phyloP scores from a whole-genome alignment of 805 yeast species.

The Pichia deserticola region DNA sequence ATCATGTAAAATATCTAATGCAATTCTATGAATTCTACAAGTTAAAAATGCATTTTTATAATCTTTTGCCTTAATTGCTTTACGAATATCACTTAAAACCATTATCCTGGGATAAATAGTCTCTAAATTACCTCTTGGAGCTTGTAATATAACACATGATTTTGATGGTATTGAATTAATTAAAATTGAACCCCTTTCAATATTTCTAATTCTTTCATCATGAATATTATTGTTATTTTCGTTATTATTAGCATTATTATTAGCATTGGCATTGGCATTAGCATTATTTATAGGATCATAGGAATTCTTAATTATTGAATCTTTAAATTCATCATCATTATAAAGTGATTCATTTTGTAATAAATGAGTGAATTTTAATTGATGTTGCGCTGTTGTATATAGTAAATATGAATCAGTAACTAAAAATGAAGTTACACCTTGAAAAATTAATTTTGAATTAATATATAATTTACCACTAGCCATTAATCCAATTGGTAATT shows the following conservation, averaged over 20 bases:
- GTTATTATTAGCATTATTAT: conserved; percentile 32
- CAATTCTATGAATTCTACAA: conserved; percentile 88
- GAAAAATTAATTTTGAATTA: conserved; percentile 49
- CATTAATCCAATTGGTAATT: conserved; percentile 58
- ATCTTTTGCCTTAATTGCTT: conserved; percentile 46
- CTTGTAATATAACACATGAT: conserved; percentile 79
- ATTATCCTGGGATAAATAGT: conserved; percentile 89
- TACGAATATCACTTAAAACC: conserved; percentile 79
- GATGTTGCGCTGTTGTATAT: conserved; percentile 84
- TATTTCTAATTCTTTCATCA: conserved; percentile 82
- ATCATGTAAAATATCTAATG: conserved; percentile 84
- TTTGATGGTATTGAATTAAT: conserved; percentile 77
- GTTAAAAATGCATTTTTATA: conserved; percentile 71
- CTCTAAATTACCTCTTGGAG: conserved; percentile 94
- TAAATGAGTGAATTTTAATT: conserved; percentile 74
- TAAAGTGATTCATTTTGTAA: conserved; percentile 17
- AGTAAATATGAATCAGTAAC: conserved; percentile 65
- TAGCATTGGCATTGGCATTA: conserved; percentile 43
- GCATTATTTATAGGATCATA: background rate
- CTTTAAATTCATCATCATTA: conserved; percentile 9
- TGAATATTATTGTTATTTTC: conserved; percentile 33
- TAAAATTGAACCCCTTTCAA: conserved; percentile 87
- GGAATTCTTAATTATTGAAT: background rate
- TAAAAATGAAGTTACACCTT: conserved; percentile 76
- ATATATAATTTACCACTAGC: conserved; percentile 68